Conservation (phyloP, 2,329 filamentous ascomycete genomes). For the Aspergillus latus region DNA sequence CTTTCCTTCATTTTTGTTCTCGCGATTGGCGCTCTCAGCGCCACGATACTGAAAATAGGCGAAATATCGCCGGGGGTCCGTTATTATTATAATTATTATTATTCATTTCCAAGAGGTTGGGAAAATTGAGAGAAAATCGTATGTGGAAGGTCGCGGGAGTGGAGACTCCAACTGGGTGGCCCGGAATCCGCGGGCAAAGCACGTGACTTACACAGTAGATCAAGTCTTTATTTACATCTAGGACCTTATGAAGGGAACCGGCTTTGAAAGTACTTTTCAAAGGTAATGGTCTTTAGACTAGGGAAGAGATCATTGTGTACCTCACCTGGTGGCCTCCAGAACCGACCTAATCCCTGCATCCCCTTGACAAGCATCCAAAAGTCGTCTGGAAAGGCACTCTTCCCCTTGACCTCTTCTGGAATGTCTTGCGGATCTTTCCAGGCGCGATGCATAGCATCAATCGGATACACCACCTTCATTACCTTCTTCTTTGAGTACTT, state of each 20-base stretch:
- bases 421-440: slow-evolving; percentile 12
- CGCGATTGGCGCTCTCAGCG: slow-evolving; percentile 3
- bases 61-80: neutral
- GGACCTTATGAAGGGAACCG: neutral
- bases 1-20: neutral
- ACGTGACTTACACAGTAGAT: neutral
- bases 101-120: neutral
- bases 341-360: slow-evolving; percentile 24
- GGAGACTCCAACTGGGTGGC: neutral
- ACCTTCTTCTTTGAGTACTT: slow-evolving; percentile 22
- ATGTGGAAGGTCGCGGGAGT: slow-evolving; percentile 1
- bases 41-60: slow-evolving; percentile 3
- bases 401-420: slow-evolving; percentile 17
- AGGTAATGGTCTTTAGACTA: neutral
- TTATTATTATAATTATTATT: neutral
- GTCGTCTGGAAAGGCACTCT: slow-evolving; percentile 24
- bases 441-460: slow-evolving; percentile 23
- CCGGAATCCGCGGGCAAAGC: neutral
- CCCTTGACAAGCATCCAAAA: slow-evolving; percentile 29
- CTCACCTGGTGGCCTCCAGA: slow-evolving; percentile 21
- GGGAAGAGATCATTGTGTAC: slow-evolving; percentile 22
- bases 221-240: too few relatives aligned
- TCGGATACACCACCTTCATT: slow-evolving; percentile 8
- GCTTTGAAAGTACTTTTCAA: slow-evolving; percentile 16
- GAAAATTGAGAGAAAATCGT: neutral